These are phyloP conservation scores for Bullera alba DNA, from an alignment of 768 basidiomycete genomes.

Conservation along the genomic window DNA sequence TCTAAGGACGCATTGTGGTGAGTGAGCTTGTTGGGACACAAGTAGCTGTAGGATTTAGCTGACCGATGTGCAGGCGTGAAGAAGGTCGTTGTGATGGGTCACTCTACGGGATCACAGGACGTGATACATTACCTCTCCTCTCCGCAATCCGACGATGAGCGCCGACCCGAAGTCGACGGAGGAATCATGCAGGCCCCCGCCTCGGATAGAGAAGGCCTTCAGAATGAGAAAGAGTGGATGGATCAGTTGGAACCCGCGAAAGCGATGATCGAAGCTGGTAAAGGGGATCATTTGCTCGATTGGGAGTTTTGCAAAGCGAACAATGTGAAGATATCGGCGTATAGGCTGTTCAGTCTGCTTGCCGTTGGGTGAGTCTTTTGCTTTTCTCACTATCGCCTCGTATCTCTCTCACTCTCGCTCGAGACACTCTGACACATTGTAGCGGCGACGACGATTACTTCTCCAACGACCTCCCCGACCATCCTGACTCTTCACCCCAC, in stretches of 20 bases:
- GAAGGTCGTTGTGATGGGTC: slow-evolving; percentile 39
- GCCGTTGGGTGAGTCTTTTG: slow-evolving; percentile 29
- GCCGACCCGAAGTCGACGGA: slow-evolving; percentile 22
- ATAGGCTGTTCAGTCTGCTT: slow-evolving; percentile 33
- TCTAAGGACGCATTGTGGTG: slow-evolving; percentile 28
- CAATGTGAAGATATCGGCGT: slow-evolving; percentile 23
- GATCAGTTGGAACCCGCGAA: slow-evolving; percentile 14
- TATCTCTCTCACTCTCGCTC: neutral
- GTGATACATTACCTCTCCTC: slow-evolving; percentile 37
- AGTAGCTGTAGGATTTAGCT: neutral
- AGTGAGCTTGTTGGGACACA: neutral
- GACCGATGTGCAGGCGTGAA: neutral
- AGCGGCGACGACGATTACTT: slow-evolving; percentile 46
- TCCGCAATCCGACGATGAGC: slow-evolving; percentile 1
- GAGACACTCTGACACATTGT: neutral
- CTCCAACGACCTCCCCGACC: slow-evolving; percentile 34
- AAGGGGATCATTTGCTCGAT: slow-evolving; percentile 27
- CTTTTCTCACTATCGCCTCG: neutral
- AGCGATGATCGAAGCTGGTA: slow-evolving; percentile 26
- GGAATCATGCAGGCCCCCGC: slow-evolving; percentile 45
- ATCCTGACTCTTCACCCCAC: slow-evolving; percentile 6
- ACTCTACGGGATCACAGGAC: slow-evolving; percentile 44
- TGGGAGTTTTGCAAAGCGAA: slow-evolving; percentile 13
- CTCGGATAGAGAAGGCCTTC: slow-evolving; percentile 33
- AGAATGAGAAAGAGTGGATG: slow-evolving; percentile 2